These are phyloP conservation scores for Allomyces macrogynus DNA, from an alignment of 192 early-diverging fungal genomes.

Conservation along the genomic window DNA sequence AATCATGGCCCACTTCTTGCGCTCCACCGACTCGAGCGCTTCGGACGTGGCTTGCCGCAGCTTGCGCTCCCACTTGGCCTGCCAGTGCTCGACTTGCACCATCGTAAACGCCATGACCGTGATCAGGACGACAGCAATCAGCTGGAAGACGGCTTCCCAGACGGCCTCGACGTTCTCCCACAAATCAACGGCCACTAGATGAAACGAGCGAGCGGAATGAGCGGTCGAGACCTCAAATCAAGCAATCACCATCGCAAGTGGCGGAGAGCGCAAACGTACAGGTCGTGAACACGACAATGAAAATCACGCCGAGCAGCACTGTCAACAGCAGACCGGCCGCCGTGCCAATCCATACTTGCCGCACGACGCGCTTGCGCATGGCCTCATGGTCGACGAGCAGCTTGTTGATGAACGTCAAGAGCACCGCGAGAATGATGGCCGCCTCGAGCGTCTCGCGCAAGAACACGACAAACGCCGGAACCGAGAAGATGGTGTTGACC, in stretches of 20 bases:
- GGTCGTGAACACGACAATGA: conserved; percentile 46
- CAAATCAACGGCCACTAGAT: not conserved
- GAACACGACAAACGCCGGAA: conserved; percentile 52
- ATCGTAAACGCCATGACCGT: conserved; percentile 66
- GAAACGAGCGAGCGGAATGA: conserved; percentile 7
- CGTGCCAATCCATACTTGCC: conserved; percentile 62
- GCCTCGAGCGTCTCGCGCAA: conserved; percentile 74
- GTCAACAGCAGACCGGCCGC: conserved; percentile 39
- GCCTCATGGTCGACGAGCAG: conserved; percentile 27
- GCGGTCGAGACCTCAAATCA: conserved; percentile 4
- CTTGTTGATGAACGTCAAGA: conserved; percentile 52
- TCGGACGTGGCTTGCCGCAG: conserved; percentile 9
- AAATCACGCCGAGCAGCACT: conserved; percentile 45
- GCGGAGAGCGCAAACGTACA: not conserved
- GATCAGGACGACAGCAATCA: conserved; percentile 59
- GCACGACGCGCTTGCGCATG: conserved; percentile 28
- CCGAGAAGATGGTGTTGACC: conserved; percentile 1
- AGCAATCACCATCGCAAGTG: not conserved
- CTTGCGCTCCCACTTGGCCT: conserved; percentile 57
- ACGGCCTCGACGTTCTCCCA: conserved; percentile 37
- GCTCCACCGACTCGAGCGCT: conserved; percentile 19
- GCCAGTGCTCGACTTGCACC: conserved; percentile 46
- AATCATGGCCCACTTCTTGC: conserved; percentile 43
- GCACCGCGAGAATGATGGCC: conserved; percentile 67
- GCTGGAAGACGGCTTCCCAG: conserved; percentile 67